Evolutionary conservation across 257 asterid genomes (phyloP).

Genomic region (Dorcoceras hygrometricum): DNA sequence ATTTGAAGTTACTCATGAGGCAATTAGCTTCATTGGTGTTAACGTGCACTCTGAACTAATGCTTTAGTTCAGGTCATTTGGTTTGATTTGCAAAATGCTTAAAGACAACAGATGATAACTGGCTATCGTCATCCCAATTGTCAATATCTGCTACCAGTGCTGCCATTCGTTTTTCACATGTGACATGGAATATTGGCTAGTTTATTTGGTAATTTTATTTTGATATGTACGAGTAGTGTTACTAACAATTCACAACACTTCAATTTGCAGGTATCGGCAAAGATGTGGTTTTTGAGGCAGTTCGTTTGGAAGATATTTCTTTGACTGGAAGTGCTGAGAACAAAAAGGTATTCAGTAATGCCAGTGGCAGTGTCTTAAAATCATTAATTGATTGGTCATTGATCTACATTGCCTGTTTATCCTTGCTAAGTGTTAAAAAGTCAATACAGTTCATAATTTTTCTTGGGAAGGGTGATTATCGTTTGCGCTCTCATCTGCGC

Average conservation of each 20-base stretch:
- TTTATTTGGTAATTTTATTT: constrained; percentile 6
- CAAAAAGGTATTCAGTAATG: constrained; percentile 46
- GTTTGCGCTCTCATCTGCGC: constrained; percentile 6
- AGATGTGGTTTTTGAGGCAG: constrained; percentile 31
- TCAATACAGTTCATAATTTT: constrained; percentile 1
- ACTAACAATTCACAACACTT: constrained; percentile 15
- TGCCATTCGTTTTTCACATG: constrained; percentile 1
- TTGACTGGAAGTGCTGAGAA: constrained; percentile 41
- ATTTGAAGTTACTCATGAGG: constrained; percentile 3
- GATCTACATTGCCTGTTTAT: constrained; percentile 8
- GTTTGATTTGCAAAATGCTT: constrained; percentile 10
- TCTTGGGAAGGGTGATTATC: constrained; percentile 1
- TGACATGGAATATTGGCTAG: neutral
- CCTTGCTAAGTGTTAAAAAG: neutral
- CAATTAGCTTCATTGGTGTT: constrained; percentile 13
- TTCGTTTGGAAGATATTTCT: constrained; percentile 35
- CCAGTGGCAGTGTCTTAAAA: constrained; percentile 23
- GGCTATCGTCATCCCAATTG: neutral
- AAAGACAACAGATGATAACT: constrained; percentile 3
- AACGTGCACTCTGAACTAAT: neutral
- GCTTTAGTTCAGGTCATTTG: constrained; percentile 7
- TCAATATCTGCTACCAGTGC: neutral
- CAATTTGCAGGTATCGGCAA: constrained; percentile 38
- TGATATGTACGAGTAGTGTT: constrained; percentile 2
- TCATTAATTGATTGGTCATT: neutral